Percentiles rank a stretch among this genome's conserved stretches.
These are phyloP conservation scores for Albizia julibrissin DNA, from an alignment of 306 rosid species.

Conservation along the genomic window DNA sequence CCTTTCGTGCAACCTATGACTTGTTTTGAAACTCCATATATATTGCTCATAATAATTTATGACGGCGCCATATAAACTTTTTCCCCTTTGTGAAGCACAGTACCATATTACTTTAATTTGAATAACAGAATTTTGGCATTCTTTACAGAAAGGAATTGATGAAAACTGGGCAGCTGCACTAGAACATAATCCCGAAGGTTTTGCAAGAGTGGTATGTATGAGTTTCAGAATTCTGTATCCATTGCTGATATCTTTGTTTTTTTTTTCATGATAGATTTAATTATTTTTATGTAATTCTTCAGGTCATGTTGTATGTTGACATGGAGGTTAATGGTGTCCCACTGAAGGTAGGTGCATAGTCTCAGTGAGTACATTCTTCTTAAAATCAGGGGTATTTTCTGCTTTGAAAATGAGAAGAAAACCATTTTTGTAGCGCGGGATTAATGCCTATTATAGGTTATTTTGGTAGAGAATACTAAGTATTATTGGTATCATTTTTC, in stretches of 20 bases:
- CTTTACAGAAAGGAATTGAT: constrained; percentile 90
- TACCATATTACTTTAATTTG: constrained; percentile 4
- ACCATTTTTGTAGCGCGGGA: not conserved
- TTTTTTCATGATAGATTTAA: not conserved
- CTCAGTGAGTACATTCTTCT: constrained; percentile 19
- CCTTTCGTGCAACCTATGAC: constrained; percentile 1
- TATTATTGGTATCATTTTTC: not conserved
- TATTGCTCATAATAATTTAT: not conserved
- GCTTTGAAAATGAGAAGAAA: not conserved
- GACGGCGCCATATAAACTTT: not conserved
- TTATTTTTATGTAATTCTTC: constrained; percentile 34
- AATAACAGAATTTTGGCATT: constrained; percentile 20
- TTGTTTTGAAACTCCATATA: constrained; percentile 14
- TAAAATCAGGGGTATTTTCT: constrained; percentile 23
- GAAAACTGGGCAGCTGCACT: constrained; percentile 99
- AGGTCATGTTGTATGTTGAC: constrained; percentile 97
- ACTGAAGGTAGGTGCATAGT: constrained; percentile 64
- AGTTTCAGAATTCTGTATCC: constrained; percentile 17
- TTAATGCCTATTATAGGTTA: not conserved
- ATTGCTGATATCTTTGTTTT: not conserved
- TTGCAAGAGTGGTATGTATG: constrained; percentile 92
- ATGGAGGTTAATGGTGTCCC: constrained; percentile 99
- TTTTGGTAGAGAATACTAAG: constrained; percentile 22
- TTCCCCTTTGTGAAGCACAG: not conserved
- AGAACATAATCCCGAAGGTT: constrained; percentile 94